phyloP scores from a whole-genome alignment of 1,139 yeast species.

The Hansenula lynferdii region DNA sequence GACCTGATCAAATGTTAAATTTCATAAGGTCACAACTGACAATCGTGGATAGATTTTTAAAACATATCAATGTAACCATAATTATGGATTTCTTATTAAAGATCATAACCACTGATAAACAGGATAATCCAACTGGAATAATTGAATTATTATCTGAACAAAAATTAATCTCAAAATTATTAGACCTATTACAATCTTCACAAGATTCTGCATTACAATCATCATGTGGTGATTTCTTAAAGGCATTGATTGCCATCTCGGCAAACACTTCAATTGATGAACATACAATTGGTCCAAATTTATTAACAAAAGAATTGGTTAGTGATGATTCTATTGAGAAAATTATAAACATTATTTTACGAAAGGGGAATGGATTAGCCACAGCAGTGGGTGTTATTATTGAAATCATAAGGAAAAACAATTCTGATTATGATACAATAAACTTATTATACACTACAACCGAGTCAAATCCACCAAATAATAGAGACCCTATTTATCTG shows the following conservation, averaged over 20 bases:
- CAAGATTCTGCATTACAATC: constrained; percentile 66
- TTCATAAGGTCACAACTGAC: constrained; percentile 46
- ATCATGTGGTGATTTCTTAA: constrained; percentile 92
- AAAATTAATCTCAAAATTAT: constrained; percentile 44
- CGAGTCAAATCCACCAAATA: constrained; percentile 88
- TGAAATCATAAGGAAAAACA: constrained; percentile 91
- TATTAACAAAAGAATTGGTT: constrained; percentile 82
- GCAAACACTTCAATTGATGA: constrained; percentile 68
- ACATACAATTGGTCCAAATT: constrained; percentile 93
- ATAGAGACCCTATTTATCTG: constrained; percentile 70
- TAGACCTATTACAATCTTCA: constrained; percentile 46
- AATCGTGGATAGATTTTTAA: constrained; percentile 50
- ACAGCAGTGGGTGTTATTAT: constrained; percentile 95
- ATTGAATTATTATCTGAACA: constrained; percentile 49
- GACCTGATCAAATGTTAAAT: constrained; percentile 48
- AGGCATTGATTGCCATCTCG: constrained; percentile 89
- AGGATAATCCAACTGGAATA: constrained; percentile 63
- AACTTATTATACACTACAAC: constrained; percentile 77
- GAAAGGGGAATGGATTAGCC: constrained; percentile 76
- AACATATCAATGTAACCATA: constrained; percentile 54
- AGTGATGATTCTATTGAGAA: constrained; percentile 57
- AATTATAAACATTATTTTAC: constrained; percentile 70
- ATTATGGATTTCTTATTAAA: constrained; percentile 72
- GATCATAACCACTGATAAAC: constrained; percentile 60
- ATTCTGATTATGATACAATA: constrained; percentile 89